phyloP scores from a whole-genome alignment of 192 early-diverging fungal species.

The Borealophlyctis nickersoniae region DNA sequence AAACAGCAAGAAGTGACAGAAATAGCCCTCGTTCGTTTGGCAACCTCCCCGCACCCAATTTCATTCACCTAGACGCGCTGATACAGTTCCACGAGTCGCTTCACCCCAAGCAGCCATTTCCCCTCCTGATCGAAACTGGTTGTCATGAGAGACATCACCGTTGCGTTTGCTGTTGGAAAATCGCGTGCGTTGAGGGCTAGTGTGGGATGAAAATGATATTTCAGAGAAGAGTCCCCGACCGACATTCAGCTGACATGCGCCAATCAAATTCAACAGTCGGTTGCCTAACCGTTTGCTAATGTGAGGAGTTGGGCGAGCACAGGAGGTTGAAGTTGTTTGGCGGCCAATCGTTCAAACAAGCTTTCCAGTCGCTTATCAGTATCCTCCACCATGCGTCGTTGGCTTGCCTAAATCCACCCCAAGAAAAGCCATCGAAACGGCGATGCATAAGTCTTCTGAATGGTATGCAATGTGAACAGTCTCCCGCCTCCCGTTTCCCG shows the following conservation, averaged over 20 bases:
- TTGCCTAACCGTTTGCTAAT: conserved; percentile 17
- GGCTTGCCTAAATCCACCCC: conserved; percentile 15
- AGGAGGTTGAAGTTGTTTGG: conserved; percentile 17
- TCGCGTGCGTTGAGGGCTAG: conserved; percentile 36
- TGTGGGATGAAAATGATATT: neutral
- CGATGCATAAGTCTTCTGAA: neutral
- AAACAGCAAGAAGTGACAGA: too few relatives aligned
- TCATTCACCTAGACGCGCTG: neutral
- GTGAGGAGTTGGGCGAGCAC: conserved; percentile 23
- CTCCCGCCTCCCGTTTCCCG: neutral
- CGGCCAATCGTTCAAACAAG: conserved; percentile 39
- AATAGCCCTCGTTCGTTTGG: too few relatives aligned
- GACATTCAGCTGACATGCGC: neutral
- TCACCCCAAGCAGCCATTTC: conserved; percentile 45
- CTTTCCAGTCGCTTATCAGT: conserved; percentile 45
- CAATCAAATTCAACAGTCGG: neutral
- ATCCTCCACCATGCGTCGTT: conserved; percentile 42
- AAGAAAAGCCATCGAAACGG: neutral
- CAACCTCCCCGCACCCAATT: too few relatives aligned
- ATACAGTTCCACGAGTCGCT: conserved; percentile 43
- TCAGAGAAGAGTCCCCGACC: neutral
- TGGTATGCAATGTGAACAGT: conserved; percentile 2
- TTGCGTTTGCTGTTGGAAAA: conserved; percentile 18
- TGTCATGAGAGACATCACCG: conserved; percentile 32
- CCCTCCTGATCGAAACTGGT: conserved; percentile 39